These are phyloP conservation scores for Diversispora epigaea DNA, from an alignment of 192 early-diverging fungal genomes.

Conservation along the genomic window DNA sequence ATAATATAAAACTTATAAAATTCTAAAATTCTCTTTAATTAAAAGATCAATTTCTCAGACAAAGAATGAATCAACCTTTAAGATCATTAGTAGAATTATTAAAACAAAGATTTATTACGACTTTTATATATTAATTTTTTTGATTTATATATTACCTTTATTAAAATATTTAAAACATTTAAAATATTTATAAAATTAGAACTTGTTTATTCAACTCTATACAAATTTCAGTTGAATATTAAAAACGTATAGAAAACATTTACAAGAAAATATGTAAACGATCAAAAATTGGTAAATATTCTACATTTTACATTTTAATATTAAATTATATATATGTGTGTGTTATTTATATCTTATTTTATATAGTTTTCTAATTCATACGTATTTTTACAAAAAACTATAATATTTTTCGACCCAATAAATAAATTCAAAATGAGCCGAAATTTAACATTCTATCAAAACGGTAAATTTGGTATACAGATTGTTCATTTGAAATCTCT, in stretches of 20 bases:
- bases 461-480: not conserved
- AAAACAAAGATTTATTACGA: conserved; percentile 44
- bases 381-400: not conserved
- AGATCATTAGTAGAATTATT: conserved; percentile 53
- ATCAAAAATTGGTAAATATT: conserved; percentile 47
- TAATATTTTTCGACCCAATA: not conserved
- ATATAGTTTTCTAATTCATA: conserved; percentile 5
- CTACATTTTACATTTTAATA: not conserved
- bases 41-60: conserved; percentile 53
- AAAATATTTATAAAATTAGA: conserved; percentile 38
- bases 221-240: conserved; percentile 60
- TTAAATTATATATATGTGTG: not conserved
- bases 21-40: not conserved
- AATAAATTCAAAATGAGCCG: not conserved
- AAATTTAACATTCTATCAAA: not conserved
- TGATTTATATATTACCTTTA: not conserved
- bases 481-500: conserved; percentile 18
- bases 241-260: conserved; percentile 51
- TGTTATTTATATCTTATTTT: not conserved
- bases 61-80: conserved; percentile 50
- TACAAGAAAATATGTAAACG: conserved; percentile 52
- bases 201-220: conserved; percentile 64
- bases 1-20: not conserved
- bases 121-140: not conserved
- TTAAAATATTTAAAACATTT: too few species aligned